Evolutionary conservation across 2,329 filamentous ascomycete species (phyloP).

Genomic region (Colletotrichum musae): DNA sequence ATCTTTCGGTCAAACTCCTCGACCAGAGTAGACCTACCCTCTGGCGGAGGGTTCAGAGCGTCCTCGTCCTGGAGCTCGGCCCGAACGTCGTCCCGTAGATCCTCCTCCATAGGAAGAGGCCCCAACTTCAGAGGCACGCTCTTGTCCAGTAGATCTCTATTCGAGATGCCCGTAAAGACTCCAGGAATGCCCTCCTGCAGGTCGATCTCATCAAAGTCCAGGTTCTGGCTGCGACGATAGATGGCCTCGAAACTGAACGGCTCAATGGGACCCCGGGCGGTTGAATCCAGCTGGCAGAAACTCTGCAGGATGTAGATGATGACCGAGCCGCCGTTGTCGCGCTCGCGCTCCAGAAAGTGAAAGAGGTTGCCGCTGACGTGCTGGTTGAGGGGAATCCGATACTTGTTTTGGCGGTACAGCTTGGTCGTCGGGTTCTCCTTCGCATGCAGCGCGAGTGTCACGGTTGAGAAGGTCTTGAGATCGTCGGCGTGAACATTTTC

Average conservation of each 20-base stretch:
- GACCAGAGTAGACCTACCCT: constrained; percentile 80
- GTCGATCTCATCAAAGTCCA: constrained; percentile 75
- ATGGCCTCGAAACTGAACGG: constrained; percentile 75
- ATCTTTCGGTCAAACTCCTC: constrained; percentile 91
- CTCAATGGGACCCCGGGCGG: constrained; percentile 73
- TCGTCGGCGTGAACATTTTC: constrained; percentile 86
- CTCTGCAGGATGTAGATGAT: constrained; percentile 80
- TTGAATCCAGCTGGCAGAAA: constrained; percentile 71
- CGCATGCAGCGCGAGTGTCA: constrained; percentile 84
- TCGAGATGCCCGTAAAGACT: constrained; percentile 72
- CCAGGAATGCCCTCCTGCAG: constrained; percentile 76
- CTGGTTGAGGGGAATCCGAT: constrained; percentile 89
- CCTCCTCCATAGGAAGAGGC: constrained; percentile 84
- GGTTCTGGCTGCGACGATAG: constrained; percentile 69
- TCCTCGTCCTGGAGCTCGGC: constrained; percentile 91
- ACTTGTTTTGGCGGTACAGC: constrained; percentile 88
- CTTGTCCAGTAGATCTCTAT: constrained; percentile 72
- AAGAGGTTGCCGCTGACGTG: constrained; percentile 87
- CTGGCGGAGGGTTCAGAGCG: constrained; percentile 77
- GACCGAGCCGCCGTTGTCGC: constrained; percentile 83
- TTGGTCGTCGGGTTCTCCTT: constrained; percentile 83
- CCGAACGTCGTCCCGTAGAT: constrained; percentile 87
- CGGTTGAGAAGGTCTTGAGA: constrained; percentile 78
- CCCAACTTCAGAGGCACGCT: constrained; percentile 79
- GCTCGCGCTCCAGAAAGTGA: constrained; percentile 90